Evolutionary conservation across 1,139 yeast species (phyloP).

Genomic region (Protomyces inouyei): DNA sequence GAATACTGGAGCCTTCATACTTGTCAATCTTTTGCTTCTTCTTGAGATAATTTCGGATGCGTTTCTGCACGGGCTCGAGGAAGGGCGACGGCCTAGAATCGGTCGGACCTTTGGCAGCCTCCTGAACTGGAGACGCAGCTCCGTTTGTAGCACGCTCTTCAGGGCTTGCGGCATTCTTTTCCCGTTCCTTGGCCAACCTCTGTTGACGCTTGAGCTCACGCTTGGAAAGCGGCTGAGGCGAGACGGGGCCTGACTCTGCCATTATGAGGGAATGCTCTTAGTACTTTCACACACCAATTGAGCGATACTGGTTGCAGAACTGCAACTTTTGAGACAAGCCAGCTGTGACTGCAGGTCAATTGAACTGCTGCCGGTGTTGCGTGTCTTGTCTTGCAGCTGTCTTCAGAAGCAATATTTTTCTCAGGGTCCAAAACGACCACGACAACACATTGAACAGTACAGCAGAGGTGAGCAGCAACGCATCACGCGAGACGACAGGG

Average conservation of each 20-base stretch:
- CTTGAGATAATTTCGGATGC: slow-evolving; percentile 22
- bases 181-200: slow-evolving; percentile 8
- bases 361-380: not conserved
- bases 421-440: too few relatives aligned
- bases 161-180: not conserved
- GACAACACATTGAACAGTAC: too few relatives aligned
- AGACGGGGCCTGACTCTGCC: not conserved
- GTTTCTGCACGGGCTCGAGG: slow-evolving; percentile 22
- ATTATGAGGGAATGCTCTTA: too few relatives aligned
- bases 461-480: too few relatives aligned
- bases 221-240: slow-evolving; percentile 1
- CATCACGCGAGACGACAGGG: too few relatives aligned
- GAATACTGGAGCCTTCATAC: not conserved
- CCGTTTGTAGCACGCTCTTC: not conserved
- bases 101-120: not conserved
- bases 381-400: too few relatives aligned
- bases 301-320: not conserved
- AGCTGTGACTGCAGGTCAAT: not conserved
- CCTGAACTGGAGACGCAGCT: not conserved
- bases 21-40: slow-evolving; percentile 26
- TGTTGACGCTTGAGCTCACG: slow-evolving; percentile 19
- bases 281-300: too few relatives aligned
- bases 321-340: not conserved
- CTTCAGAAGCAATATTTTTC: too few relatives aligned
- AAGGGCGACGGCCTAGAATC: slow-evolving; percentile 6